phyloP scores from a whole-genome alignment of 2,329 filamentous ascomycete species.

The Myrmaecium sp. region DNA sequence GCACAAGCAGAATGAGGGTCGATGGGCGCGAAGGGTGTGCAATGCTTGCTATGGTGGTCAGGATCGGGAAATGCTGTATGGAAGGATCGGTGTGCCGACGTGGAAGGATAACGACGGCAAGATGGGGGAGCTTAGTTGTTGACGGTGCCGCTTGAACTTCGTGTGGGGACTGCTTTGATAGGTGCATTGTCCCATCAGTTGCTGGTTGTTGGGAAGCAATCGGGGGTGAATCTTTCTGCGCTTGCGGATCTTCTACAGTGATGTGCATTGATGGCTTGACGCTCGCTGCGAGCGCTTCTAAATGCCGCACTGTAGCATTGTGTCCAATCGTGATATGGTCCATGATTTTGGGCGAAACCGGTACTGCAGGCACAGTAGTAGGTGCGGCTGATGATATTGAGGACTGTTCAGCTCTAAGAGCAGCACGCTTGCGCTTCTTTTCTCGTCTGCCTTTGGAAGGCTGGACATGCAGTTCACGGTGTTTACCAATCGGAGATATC shows the following conservation, averaged over 20 bases:
- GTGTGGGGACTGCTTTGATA: background rate
- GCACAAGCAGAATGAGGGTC: no score
- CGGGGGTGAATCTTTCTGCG: no score
- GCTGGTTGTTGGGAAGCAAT: no score
- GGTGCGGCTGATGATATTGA: conserved; percentile 19
- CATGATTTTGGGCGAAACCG: conserved; percentile 31
- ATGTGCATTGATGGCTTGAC: no score
- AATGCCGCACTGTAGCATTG: conserved; percentile 41
- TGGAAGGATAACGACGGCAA: conserved; percentile 15
- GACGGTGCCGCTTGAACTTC: background rate
- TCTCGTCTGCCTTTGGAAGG: conserved; percentile 45
- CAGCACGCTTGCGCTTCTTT: conserved; percentile 33
- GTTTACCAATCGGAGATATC: conserved; percentile 44
- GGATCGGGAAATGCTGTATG: conserved; percentile 17
- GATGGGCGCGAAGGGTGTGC: no score
- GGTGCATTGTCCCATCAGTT: no score
- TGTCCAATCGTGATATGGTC: conserved; percentile 47
- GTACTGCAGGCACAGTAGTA: no score
- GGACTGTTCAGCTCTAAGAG: conserved; percentile 10
- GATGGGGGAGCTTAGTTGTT: conserved; percentile 2
- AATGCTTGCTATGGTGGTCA: conserved; percentile 15
- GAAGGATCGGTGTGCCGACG: conserved; percentile 17
- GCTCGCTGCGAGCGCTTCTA: conserved; percentile 33
- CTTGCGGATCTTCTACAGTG: no score
- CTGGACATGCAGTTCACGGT: conserved; percentile 37